Evolutionary conservation across 371 early-diverging fungal species (phyloP).

Genomic region (Mucor sp.): DNA sequence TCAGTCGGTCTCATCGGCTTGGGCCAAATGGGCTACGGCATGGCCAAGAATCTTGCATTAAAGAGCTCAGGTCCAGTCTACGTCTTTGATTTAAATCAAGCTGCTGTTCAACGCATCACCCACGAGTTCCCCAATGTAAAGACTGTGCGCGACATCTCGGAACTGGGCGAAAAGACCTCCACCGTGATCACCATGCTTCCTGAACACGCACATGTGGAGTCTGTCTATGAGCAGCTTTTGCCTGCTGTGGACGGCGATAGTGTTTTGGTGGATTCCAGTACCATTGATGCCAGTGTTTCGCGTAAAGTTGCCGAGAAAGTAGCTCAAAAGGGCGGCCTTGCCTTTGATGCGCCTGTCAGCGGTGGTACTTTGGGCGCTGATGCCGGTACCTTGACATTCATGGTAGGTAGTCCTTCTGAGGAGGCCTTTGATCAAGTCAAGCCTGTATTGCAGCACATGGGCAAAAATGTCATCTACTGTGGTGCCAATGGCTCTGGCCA

Average conservation of each 20-base stretch:
- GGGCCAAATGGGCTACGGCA: conserved; percentile 93
- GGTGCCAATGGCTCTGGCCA: conserved; percentile 89
- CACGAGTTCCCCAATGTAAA: conserved; percentile 47
- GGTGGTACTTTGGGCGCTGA: conserved; percentile 92
- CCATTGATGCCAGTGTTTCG: conserved; percentile 83
- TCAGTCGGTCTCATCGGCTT: conserved; percentile 92
- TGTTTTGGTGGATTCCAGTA: conserved; percentile 88
- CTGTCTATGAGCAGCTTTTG: conserved; percentile 76
- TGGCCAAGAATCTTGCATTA: conserved; percentile 86
- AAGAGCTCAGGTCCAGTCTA: conserved; percentile 62
- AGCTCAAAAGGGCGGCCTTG: conserved; percentile 59
- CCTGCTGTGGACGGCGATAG: conserved; percentile 49
- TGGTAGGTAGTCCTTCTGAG: conserved; percentile 84
- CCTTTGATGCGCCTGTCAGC: conserved; percentile 95
- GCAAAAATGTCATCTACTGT: conserved; percentile 92
- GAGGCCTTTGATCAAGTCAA: conserved; percentile 68
- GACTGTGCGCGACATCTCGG: conserved; percentile 61
- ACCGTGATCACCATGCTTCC: conserved; percentile 96
- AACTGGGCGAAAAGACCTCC: conserved; percentile 71
- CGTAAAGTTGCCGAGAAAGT: conserved; percentile 66
- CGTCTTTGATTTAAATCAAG: conserved; percentile 73
- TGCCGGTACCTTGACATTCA: conserved; percentile 93
- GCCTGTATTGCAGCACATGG: conserved; percentile 80
- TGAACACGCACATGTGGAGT: conserved; percentile 74
- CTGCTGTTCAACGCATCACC: conserved; percentile 55